phyloP scores from a whole-genome alignment of 495 filamentous ascomycete genomes.

The Penicillium lividum region DNA sequence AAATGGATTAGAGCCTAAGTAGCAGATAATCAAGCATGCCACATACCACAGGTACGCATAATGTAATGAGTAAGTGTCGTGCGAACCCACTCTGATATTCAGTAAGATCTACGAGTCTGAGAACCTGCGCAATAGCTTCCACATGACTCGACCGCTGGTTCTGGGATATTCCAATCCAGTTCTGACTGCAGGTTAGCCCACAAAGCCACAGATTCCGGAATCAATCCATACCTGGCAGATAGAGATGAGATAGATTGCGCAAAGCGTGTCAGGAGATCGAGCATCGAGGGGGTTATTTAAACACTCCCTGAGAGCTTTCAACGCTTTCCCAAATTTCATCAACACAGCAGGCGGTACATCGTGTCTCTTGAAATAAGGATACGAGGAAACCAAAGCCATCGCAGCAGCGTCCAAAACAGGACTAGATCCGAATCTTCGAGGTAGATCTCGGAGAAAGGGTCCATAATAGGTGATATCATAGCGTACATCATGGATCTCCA shows the following conservation, averaged over 20 bases:
- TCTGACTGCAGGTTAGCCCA: constrained; percentile 14
- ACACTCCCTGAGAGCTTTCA: constrained; percentile 31
- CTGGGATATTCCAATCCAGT: constrained; percentile 28
- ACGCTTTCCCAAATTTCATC: constrained; percentile 28
- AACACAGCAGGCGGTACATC: constrained; percentile 21
- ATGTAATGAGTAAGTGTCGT: constrained; percentile 30
- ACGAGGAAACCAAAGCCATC: constrained; percentile 30
- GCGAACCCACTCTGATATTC: constrained; percentile 31
- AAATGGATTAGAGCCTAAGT: not conserved
- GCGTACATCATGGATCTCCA: constrained; percentile 35
- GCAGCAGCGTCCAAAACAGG: constrained; percentile 37
- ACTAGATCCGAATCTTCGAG: constrained; percentile 36
- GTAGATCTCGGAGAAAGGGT: constrained; percentile 34
- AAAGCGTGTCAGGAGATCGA: constrained; percentile 36
- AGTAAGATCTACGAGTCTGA: constrained; percentile 27
- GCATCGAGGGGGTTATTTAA: constrained; percentile 37
- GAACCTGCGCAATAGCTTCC: constrained; percentile 34
- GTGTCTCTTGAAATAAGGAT: constrained; percentile 23
- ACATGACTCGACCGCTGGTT: constrained; percentile 29
- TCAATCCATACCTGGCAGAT: constrained; percentile 41
- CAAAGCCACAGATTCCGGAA: not conserved
- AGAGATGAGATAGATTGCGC: constrained; percentile 42
- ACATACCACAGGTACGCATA: constrained; percentile 39
- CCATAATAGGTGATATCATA: constrained; percentile 39
- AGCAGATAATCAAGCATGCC: not conserved